These are phyloP conservation scores for Clarireedia sp. DNA, from an alignment of 2,329 filamentous ascomycete species.

Conservation along the genomic window DNA sequence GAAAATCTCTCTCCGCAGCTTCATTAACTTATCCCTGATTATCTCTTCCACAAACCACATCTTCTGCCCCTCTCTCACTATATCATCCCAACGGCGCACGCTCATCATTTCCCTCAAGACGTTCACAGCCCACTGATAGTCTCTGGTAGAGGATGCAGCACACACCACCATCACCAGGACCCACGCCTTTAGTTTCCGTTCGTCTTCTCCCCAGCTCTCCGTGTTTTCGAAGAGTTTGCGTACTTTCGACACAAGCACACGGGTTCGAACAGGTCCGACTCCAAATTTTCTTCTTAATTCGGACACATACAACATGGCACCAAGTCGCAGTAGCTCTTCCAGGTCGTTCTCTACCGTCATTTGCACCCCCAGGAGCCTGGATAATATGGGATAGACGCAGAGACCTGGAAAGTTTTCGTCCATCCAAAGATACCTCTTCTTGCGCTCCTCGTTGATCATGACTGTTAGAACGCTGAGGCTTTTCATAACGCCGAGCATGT, in stretches of 20 bases:
- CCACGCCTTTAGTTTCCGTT: background rate
- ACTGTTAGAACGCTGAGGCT: background rate
- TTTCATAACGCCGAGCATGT: background rate
- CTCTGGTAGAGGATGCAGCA: background rate
- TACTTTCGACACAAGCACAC: background rate
- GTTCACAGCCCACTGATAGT: background rate
- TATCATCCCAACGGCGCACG: too few species aligned
- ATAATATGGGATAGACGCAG: background rate
- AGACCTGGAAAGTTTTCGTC: constrained; percentile 1
- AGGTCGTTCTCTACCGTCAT: background rate
- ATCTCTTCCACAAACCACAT: too few species aligned
- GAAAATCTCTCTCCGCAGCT: too few species aligned
- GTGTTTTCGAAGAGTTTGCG: background rate
- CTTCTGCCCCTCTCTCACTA: too few species aligned
- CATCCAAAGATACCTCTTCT: background rate
- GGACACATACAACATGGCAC: background rate
- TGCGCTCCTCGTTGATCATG: background rate
- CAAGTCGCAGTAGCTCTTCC: constrained; percentile 1
- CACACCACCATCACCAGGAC: background rate
- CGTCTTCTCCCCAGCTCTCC: background rate
- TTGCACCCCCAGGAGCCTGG: background rate
- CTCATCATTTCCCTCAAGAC: background rate
- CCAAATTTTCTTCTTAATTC: background rate
- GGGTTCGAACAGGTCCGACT: background rate
- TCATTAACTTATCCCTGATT: too few species aligned